A percentile compares a stretch with the other conserved stretches of the same genome.
These are phyloP conservation scores for Paspalum notatum DNA, from an alignment of 176 grass and related monocot species.

Conservation along the genomic window DNA sequence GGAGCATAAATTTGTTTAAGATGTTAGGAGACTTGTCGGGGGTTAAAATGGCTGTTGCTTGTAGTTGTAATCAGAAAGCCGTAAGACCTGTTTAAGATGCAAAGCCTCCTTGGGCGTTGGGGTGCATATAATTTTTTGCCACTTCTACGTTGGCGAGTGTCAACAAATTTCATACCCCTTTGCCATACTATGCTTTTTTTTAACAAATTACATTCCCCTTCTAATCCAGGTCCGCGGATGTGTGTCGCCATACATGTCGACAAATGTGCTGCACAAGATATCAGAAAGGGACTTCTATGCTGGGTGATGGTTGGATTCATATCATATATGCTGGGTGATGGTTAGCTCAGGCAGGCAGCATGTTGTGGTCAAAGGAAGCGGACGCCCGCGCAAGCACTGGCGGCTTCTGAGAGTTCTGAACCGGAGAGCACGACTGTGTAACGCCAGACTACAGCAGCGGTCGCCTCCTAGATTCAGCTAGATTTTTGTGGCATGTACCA, in stretches of 20 bases:
- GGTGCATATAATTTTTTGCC: too few species aligned
- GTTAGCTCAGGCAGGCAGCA: not conserved
- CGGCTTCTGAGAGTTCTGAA: not conserved
- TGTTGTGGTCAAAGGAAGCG: not conserved
- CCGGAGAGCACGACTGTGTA: not conserved
- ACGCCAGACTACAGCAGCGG: not conserved
- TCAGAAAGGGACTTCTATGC: slow-evolving; percentile 49
- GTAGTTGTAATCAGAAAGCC: not conserved
- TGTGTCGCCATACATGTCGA: slow-evolving; percentile 74
- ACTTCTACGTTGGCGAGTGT: too few species aligned
- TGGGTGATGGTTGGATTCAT: not conserved
- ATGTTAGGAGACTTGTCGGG: not conserved
- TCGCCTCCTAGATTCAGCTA: not conserved
- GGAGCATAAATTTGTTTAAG: not conserved
- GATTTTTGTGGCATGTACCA: not conserved
- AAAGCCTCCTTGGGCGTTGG: not conserved
- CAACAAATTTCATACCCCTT: too few species aligned
- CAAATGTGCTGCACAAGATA: slow-evolving; percentile 81
- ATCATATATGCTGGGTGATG: not conserved
- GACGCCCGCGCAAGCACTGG: not conserved
- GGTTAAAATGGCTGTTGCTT: not conserved
- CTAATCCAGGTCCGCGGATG: slow-evolving; percentile 66
- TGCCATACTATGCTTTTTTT: not conserved
- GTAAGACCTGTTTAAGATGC: not conserved
- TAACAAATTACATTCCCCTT: not conserved